A percentile compares a stretch with the other conserved stretches of the same genome.
These are phyloP conservation scores for Phaeotremella skinneri DNA, from an alignment of 768 basidiomycete genomes.

Conservation along the genomic window DNA sequence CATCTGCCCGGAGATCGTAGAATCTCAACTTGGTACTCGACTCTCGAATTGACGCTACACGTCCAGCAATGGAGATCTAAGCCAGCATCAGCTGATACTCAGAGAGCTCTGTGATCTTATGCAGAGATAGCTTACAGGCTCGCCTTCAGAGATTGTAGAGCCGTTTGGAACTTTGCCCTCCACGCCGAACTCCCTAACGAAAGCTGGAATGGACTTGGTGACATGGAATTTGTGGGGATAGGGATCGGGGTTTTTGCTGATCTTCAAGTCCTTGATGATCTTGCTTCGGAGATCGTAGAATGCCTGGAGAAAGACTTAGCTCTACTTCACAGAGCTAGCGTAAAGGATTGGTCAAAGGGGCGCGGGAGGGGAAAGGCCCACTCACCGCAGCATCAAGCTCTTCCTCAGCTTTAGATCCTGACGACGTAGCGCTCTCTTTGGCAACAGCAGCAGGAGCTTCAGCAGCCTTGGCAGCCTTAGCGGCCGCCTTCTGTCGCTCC, in stretches of 20 bases:
- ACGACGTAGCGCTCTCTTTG: constrained; percentile 34
- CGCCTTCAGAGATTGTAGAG: constrained; percentile 61
- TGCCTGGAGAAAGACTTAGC: constrained; percentile 61
- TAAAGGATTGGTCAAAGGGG: background rate
- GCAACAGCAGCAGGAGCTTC: constrained; percentile 51
- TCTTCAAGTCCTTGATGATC: constrained; percentile 78
- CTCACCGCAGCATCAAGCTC: constrained; percentile 88
- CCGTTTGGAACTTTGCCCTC: constrained; percentile 70
- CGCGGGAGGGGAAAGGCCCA: constrained; percentile 23
- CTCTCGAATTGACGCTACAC: constrained; percentile 84
- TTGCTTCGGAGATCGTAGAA: constrained; percentile 92
- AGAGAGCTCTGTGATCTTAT: background rate
- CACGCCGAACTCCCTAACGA: constrained; percentile 68
- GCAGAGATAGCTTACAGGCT: constrained; percentile 29
- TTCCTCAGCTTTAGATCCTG: constrained; percentile 61
- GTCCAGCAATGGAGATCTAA: constrained; percentile 68
- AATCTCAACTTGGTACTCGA: constrained; percentile 82
- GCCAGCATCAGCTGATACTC: constrained; percentile 6
- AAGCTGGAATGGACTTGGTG: constrained; percentile 67
- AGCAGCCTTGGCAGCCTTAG: constrained; percentile 69
- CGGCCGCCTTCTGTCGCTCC: constrained; percentile 67
- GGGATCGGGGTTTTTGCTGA: constrained; percentile 81
- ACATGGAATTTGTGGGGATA: constrained; percentile 99
- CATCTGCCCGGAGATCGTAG: constrained; percentile 92
- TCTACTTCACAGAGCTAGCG: background rate